Evolutionary conservation across 139 green algal genomes (phyloP).

Genomic region (Eudorina sp.): DNA sequence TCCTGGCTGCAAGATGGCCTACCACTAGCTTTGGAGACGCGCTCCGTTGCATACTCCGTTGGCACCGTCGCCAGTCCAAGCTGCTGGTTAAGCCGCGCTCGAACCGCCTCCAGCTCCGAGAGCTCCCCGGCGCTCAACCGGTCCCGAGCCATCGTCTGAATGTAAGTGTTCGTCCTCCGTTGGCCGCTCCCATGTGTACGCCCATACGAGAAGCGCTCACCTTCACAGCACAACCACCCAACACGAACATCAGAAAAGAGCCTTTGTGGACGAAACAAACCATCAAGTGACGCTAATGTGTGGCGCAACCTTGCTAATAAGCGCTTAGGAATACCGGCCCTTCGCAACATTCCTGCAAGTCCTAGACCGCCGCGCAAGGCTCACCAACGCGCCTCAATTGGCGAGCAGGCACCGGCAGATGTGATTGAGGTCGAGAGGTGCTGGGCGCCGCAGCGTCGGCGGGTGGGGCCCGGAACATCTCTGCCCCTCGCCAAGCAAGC

Average conservation of each 20-base stretch:
- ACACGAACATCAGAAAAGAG: too few species aligned
- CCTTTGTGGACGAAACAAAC: too few species aligned
- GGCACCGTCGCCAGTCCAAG: conserved; percentile 2
- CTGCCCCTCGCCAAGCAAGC: too few species aligned
- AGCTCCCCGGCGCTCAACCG: conserved; percentile 11
- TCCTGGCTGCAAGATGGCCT: too few species aligned
- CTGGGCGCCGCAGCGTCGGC: not conserved
- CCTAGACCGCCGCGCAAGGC: too few species aligned
- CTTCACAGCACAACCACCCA: not conserved
- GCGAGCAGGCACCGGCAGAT: too few species aligned
- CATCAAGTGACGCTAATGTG: too few species aligned
- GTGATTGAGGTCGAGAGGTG: not conserved
- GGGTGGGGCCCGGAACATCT: not conserved
- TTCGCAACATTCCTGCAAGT: too few species aligned
- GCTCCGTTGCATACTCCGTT: not conserved
- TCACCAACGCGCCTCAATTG: not conserved
- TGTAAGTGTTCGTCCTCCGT: not conserved
- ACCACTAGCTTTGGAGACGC: not conserved
- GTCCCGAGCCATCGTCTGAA: conserved; percentile 7
- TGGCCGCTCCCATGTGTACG: not conserved
- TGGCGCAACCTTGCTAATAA: too few species aligned
- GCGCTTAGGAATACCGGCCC: too few species aligned
- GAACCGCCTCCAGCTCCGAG: conserved; percentile 25
- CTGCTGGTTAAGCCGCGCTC: conserved; percentile 35
- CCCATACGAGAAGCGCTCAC: not conserved